These are phyloP conservation scores for Suhomyces emberorum DNA, from an alignment of 805 yeast species.

Conservation along the genomic window DNA sequence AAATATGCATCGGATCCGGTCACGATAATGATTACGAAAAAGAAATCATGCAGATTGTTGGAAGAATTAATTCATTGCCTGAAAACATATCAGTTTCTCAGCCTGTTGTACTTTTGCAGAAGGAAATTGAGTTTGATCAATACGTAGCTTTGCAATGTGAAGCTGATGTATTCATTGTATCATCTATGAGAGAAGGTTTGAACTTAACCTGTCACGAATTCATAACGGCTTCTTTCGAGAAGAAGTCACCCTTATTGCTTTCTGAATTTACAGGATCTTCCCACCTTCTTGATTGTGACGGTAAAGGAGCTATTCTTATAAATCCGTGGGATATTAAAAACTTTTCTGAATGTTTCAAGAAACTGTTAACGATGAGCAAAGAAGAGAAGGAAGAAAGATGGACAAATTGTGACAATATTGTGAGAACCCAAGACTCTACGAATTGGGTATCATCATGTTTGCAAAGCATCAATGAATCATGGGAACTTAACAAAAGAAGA, in stretches of 20 bases:
- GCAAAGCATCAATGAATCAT: slow-evolving; percentile 45
- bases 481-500: slow-evolving; percentile 31
- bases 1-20: slow-evolving; percentile 65
- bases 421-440: slow-evolving; percentile 64
- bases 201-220: slow-evolving; percentile 95
- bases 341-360: slow-evolving; percentile 59
- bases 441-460: slow-evolving; percentile 68
- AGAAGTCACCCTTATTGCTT: slow-evolving; percentile 76
- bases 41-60: slow-evolving; percentile 73
- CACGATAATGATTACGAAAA: slow-evolving; percentile 64
- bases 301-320: slow-evolving; percentile 66
- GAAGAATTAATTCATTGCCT: slow-evolving; percentile 77
- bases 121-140: slow-evolving; percentile 85
- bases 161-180: slow-evolving; percentile 84
- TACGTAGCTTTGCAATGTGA: slow-evolving; percentile 82
- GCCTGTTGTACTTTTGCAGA: slow-evolving; percentile 84
- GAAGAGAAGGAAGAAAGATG: slow-evolving; percentile 62
- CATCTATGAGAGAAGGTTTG: slow-evolving; percentile 95
- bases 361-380: slow-evolving; percentile 61
- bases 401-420: slow-evolving; percentile 55
- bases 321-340: slow-evolving; percentile 87
- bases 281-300: slow-evolving; percentile 51
- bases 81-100: slow-evolving; percentile 68
- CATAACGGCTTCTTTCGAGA: slow-evolving; percentile 65
- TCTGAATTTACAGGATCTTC: slow-evolving; percentile 97